Base-by-base conservation (phyloP, 345 rosid species). In the Viola odorata region DNA sequence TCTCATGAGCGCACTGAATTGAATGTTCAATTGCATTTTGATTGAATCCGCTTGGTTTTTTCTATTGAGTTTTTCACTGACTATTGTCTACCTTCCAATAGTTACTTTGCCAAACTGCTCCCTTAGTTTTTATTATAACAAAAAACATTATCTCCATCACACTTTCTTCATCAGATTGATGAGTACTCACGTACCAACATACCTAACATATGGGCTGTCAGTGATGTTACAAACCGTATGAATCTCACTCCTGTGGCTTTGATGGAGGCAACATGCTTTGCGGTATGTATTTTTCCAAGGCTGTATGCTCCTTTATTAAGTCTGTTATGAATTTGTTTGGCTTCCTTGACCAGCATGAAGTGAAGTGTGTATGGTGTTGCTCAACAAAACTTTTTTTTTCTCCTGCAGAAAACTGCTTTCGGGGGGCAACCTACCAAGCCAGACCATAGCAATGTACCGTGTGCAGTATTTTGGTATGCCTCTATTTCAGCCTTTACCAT, bases 221-320 rank as follows among this genome's bases (percentile, higher is more conserved):
- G 97, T 66, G 99, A 95, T 81, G 97, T 85, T 48, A 91, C 99
- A 68, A 88, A 95, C 78, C 77, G 99, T 56, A 85, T 95, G 73
- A 95, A 91, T 81, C 92, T 95, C 58, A 95, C 99, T 59, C 99
- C 99, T 45, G 97, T 95, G 61, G 99, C 99, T 38, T 85, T 95
- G 69, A 84, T 95, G 99, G 99, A 91, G 73, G 99, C 87, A 68
- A 84, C 89, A 1, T 85, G 79, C 70, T 91, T 95, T 78, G 96
- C 97, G 39, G 99, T 95, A 57, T 8, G 89, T 76, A 60, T 48
- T 9, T 23, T 49, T 11, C 32, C 32, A 23, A 23, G 32, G 32
- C 2, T 23, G 32, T 23, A 23, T 23, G 32, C 60, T 72, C 58
- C 50, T 16, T 50, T 17, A 7, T 37, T 32, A 12, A 53, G 7